Percentiles rank a stretch among this genome's conserved stretches.
These are phyloP conservation scores for Cordyceps cateniannulata DNA, from an alignment of 2,329 filamentous ascomycete genomes.

Conservation along the genomic window DNA sequence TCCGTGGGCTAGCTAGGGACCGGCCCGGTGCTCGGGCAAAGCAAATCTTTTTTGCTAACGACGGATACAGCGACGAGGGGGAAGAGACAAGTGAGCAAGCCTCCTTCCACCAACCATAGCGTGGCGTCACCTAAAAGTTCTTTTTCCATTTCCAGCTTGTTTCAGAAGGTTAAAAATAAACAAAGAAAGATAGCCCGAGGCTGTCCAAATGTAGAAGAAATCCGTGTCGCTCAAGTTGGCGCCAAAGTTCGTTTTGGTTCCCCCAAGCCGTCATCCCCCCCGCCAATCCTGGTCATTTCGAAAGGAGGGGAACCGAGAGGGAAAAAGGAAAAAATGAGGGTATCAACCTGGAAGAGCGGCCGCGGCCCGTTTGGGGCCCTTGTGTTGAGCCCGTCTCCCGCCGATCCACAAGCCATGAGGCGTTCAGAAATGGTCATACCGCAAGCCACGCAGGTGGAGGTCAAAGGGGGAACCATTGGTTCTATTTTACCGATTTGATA, in stretches of 20 bases:
- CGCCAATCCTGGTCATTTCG: no score
- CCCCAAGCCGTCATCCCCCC: neutral
- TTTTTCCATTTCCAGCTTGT: conserved; percentile 5
- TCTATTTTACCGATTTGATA: neutral
- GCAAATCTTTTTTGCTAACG: conserved; percentile 5
- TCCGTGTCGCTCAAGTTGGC: neutral
- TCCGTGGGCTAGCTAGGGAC: neutral
- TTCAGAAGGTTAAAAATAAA: conserved; percentile 4
- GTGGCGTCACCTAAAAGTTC: neutral
- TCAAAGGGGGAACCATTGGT: neutral
- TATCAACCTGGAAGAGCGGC: neutral
- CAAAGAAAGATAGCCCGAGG: neutral
- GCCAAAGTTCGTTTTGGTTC: neutral
- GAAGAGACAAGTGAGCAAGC: neutral
- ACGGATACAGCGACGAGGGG: neutral
- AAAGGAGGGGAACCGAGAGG: neutral
- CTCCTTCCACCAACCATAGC: neutral
- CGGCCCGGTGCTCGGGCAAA: conserved; percentile 7
- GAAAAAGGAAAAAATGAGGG: neutral
- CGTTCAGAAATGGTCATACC: neutral
- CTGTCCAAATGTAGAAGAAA: neutral
- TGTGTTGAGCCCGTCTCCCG: neutral
- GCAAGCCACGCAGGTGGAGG: conserved; percentile 2
- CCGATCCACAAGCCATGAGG: conserved; percentile 6
- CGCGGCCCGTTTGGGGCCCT: neutral